Evolutionary conservation across 2,329 filamentous ascomycete genomes (phyloP), one percentile per base, ranked within the genome.

Genomic region (Geosmithia flava): DNA sequence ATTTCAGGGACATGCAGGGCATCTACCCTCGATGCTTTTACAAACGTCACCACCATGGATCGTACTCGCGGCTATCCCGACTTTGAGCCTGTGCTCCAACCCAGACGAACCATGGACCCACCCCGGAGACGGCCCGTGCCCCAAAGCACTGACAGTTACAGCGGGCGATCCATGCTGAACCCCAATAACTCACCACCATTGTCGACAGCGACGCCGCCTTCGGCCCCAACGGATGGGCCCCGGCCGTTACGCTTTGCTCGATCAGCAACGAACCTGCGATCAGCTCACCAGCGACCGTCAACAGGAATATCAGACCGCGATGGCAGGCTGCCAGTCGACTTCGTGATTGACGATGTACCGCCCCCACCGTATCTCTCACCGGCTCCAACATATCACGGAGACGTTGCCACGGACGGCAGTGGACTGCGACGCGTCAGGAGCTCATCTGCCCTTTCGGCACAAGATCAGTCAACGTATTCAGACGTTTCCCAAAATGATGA

Each of bases 341-440:
- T 52, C 20, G 49, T 52, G 19, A 45, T 50, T 10, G 51, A 52
- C 42, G 42, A 41, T 8, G 30, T 48, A 19, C 48, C 55, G 51
- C 44, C 58, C 51, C 52, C 55, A 55, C 7, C 50, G 55, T 57
- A 45, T 53, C 59, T 20, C 54, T 58, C 20, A 55, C 57, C 33
- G 53, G 57, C 46, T 8, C 17, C 42, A 41, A 48, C 33, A 33
- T 17, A 33, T 30, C 33, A 16, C 33, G 13, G 33, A 5, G 33
- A 13, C 6, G 15, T 13, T 37, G 33, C 11, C 33, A 11, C 3
- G 11, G 33, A 16, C 33, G 13, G 11, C 27, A 29, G 13, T 19
- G 45, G 51, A 42, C 43, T 64, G 6, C 54, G 62, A 37, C 51
- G 61, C 3, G 58, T 58, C 17, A 62, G 61, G 52, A 63, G 60